A percentile compares a stretch with the other conserved stretches of the same genome.
phyloP scores from a whole-genome alignment of 345 rosid species.

The Citrus cavaleriei region DNA sequence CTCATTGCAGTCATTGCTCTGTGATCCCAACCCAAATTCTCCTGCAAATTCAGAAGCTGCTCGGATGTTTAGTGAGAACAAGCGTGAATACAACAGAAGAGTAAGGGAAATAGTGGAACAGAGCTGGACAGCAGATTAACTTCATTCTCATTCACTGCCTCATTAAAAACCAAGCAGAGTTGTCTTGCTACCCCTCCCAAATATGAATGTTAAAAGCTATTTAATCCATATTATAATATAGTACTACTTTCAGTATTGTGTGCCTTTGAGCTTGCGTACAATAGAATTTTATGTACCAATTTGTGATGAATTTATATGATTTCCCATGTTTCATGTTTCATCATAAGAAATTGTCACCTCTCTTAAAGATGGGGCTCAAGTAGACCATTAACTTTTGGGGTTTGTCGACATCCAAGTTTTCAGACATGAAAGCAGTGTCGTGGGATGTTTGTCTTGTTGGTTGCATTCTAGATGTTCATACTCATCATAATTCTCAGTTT shows the following conservation, averaged over 20 bases:
- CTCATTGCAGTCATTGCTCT: conserved; percentile 53
- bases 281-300: conserved; percentile 9
- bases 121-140: conserved; percentile 70
- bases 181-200: neutral
- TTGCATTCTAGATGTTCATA: neutral
- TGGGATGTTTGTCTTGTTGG: neutral
- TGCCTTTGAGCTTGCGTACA: conserved; percentile 24
- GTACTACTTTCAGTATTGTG: neutral
- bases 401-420: neutral
- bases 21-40: conserved; percentile 77
- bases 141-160: neutral
- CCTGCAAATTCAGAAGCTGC: conserved; percentile 85
- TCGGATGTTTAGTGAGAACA: conserved; percentile 71
- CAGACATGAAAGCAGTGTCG: neutral
- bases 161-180: neutral
- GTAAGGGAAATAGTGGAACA: conserved; percentile 68
- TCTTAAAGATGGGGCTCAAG: neutral
- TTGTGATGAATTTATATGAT: conserved; percentile 12
- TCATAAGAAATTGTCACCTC: neutral
- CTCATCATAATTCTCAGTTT: neutral
- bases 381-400: neutral
- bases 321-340: conserved; percentile 4
- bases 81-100: conserved; percentile 61
- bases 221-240: conserved; percentile 9
- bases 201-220: conserved; percentile 7